phyloP scores from a whole-genome alignment of 805 yeast species.

The Kuraishia hungarica region DNA sequence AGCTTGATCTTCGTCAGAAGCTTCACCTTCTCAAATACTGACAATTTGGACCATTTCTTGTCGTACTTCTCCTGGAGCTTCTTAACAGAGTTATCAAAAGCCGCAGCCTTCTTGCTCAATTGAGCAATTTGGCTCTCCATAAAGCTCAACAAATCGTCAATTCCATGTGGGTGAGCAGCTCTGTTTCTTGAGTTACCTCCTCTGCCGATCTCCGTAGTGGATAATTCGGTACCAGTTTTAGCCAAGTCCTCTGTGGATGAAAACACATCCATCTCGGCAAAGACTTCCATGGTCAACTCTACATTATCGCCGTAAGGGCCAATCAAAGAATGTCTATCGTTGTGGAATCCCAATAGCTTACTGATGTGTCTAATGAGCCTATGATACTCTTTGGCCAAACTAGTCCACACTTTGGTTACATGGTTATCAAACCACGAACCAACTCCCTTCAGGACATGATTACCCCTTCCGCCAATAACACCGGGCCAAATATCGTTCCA shows the following conservation, averaged over 20 bases:
- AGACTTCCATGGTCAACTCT: not conserved
- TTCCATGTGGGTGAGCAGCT: not conserved
- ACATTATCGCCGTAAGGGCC: constrained; percentile 12
- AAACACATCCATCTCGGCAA: not conserved
- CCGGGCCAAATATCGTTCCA: not conserved
- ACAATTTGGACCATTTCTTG: constrained; percentile 12
- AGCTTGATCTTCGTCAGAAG: constrained; percentile 14
- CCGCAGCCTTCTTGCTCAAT: constrained; percentile 5
- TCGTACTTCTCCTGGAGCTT: constrained; percentile 14
- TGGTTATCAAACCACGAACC: not conserved
- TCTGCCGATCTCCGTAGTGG: not conserved
- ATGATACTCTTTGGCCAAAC: not conserved
- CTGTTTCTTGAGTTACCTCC: not conserved
- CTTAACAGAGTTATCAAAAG: constrained; percentile 5
- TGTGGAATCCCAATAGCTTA: constrained; percentile 10
- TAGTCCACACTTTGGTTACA: not conserved
- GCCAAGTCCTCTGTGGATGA: not conserved
- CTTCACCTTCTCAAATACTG: constrained; percentile 17
- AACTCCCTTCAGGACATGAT: not conserved
- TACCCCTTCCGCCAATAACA: not conserved
- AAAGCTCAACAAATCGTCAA: not conserved
- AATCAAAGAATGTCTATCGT: constrained; percentile 9
- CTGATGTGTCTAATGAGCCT: not conserved
- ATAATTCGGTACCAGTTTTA: not conserved
- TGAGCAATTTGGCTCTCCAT: constrained; percentile 4